These are phyloP conservation scores for Xylaria bambusicola DNA, from an alignment of 495 filamentous ascomycete species.

Conservation along the genomic window DNA sequence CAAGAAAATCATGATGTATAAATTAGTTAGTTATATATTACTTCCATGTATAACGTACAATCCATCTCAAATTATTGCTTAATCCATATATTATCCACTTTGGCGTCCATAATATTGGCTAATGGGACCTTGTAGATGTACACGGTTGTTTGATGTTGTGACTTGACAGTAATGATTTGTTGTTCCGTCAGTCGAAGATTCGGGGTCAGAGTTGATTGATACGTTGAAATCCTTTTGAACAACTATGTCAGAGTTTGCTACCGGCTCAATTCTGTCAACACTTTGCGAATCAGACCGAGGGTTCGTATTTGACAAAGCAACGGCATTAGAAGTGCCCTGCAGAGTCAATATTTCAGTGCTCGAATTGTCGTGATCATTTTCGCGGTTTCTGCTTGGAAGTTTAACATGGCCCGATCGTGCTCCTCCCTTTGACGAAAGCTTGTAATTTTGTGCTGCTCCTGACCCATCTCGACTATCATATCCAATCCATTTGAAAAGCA, in stretches of 20 bases:
- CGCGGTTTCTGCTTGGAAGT: constrained; percentile 23
- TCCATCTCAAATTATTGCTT: not conserved
- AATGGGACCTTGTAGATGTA: not conserved
- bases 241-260: constrained; percentile 24
- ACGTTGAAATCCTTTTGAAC: constrained; percentile 30
- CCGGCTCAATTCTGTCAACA: constrained; percentile 13
- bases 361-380: constrained; percentile 24
- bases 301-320: constrained; percentile 15
- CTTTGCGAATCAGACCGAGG: not conserved
- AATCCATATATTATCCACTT: too few species aligned
- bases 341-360: constrained; percentile 28
- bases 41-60: not conserved
- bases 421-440: constrained; percentile 22
- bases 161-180: constrained; percentile 23
- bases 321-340: constrained; percentile 15
- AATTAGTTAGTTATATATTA: not conserved
- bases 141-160: constrained; percentile 20
- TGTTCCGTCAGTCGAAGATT: constrained; percentile 18
- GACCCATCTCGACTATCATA: constrained; percentile 17
- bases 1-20: not conserved
- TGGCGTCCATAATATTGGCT: not conserved
- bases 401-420: constrained; percentile 24
- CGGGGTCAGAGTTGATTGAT: constrained; percentile 24
- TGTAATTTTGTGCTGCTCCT: constrained; percentile 26
- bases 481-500: constrained; percentile 33